These are phyloP conservation scores for Dentiscutata heterogama DNA, from an alignment of 371 early-diverging fungal species.

Conservation along the genomic window DNA sequence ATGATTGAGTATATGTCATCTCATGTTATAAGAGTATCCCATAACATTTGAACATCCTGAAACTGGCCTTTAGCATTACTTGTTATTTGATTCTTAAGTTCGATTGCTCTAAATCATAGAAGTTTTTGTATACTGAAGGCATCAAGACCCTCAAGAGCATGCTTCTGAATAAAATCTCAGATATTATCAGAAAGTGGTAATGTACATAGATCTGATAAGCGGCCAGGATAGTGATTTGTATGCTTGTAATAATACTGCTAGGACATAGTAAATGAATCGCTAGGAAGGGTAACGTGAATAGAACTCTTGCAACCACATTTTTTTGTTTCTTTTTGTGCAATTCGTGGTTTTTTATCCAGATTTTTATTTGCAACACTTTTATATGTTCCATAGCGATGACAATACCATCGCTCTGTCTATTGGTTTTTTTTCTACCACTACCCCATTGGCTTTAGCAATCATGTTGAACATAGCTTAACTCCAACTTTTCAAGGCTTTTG, in stretches of 20 bases:
- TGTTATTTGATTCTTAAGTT: background rate
- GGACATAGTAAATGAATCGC: background rate
- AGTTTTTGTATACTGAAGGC: background rate
- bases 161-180: background rate
- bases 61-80: background rate
- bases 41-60: background rate
- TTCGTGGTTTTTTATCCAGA: background rate
- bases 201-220: background rate
- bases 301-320: background rate
- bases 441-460: background rate
- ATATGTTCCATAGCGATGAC: background rate
- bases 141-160: background rate
- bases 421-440: background rate
- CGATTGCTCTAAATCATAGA: background rate
- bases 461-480: background rate
- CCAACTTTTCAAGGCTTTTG: constrained; percentile 6
- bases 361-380: background rate
- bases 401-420: background rate
- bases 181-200: background rate
- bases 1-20: background rate
- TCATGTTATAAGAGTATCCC: background rate
- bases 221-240: background rate
- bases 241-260: background rate
- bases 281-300: constrained; percentile 1
- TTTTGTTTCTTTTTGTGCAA: constrained; percentile 9